Base-by-base conservation (phyloP, 2,329 filamentous ascomycete species). In the Neonectria sp. region DNA sequence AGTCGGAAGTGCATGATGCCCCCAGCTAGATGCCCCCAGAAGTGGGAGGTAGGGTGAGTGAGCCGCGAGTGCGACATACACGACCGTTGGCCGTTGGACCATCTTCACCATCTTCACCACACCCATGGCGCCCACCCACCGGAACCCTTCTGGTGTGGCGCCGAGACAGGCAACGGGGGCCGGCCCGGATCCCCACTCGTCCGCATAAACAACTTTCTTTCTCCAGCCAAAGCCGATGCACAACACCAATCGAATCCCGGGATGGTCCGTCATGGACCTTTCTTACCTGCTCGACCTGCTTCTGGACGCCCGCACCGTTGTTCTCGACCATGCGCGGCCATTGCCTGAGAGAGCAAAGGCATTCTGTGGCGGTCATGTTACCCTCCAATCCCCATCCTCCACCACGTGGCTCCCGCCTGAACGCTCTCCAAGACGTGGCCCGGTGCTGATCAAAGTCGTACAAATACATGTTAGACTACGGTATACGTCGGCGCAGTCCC, bases 161-260 rank as follows among this genome's bases (percentile, higher is more conserved):
- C 73, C 73, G 73, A 69, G 51, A 67, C 68, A 58, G 51, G 59
- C 37, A 45, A 67, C 73, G 73, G 73, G 57, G 61, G 37, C 64
- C 73, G 73, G 73, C 49, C 73, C 73, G 73, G 75, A 73, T 76
- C 72, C 72, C 73, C 73, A 75, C 69, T 73, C 71, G 40, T 60
- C 65, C 61, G 63, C 63, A 53, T 65, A 29, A 45, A 33, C 68
- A 68, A 60, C 62, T 48, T 45, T 45, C 64, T 58, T 55, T 55
- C 62, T 37, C 45, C 27, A 59, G 33, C 51, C 37, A 43, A 43
- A 25, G 33, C 58, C 27, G 33, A 40, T 37, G 29, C 53, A 40
- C 46, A 33, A 56, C 58, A 37, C 53, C 59, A 55, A 55, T 48
- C 25, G 49, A 24, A 55, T 43, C 51, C 63, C 63, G 51, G 58